Evolutionary conservation across 176 grass and related monocot species (phyloP), one percentile per base, ranked within the genome.

Genomic region (Raddia guianensis): DNA sequence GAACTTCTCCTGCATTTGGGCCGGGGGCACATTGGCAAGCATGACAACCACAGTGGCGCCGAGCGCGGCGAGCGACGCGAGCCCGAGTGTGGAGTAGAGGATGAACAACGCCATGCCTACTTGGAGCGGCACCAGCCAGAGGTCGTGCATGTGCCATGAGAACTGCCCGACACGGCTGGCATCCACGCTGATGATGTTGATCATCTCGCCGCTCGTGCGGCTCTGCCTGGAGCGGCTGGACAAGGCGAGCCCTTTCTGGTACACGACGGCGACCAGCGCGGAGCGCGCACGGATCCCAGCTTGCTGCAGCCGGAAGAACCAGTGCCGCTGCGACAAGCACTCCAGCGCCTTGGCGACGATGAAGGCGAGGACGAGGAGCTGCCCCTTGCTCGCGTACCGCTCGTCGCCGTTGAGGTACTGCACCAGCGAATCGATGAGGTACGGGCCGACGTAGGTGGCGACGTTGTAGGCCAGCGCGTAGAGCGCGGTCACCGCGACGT

Each of bases 101-200:
- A 94, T 94, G 67, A 91, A 80, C 62, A 94, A 68, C 19, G 91
- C 94, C 47, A 97, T 81, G 35, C 64, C 80, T 4, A 97, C 83
- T 87, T 94, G 94, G 57, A 97, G 12, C 0, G 87, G 89, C 0
- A 94, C 89, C 85, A 94, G 33, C 94, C 91, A 97, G 21, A 92
- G 71, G 6, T 90, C 87, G 48, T 97, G 94, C 82, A 97, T 92
- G 62, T 94, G 90, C 83, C 87, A 92, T 66, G 78, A 42, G 69
- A 90, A 97, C 20, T 65, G 6, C 0, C 87, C 85, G 40, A 92
- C 58, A 5, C 85, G 76, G 66, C 85, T 73, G 5, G 73, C 88
- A 19, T 98, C 95, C n/a, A 98, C 90, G 16, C 83, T 91, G 70
- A 94, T 92, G 52, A 98, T 84, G 81, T 88, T 88, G 45, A 88